Conservation (phyloP, 352 stramenopile species). For the Pythium grandisporangium region DNA sequence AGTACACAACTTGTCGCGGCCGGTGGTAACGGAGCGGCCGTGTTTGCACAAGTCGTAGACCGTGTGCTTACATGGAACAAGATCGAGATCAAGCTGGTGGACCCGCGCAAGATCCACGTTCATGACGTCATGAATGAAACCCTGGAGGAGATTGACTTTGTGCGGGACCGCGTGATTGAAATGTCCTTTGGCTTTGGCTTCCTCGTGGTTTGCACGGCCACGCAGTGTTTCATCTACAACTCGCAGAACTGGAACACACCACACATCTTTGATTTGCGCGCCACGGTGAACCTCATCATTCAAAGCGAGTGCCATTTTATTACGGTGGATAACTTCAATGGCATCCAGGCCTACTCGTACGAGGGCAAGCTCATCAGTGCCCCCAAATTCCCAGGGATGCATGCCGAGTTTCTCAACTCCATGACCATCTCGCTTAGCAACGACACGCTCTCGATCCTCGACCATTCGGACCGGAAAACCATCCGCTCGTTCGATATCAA, state of each 20-base stretch:
- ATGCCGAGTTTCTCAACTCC: slow-evolving; percentile 82
- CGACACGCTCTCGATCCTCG: slow-evolving; percentile 85
- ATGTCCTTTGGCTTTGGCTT: slow-evolving; percentile 89
- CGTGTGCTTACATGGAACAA: slow-evolving; percentile 84
- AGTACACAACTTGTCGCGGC: slow-evolving; percentile 87
- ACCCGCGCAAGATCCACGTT: slow-evolving; percentile 84
- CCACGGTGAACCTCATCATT: slow-evolving; percentile 80
- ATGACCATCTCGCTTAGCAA: slow-evolving; percentile 80
- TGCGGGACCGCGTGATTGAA: slow-evolving; percentile 86
- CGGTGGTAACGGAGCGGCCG: slow-evolving; percentile 76
- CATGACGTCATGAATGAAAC: slow-evolving; percentile 87
- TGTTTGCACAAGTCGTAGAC: slow-evolving; percentile 88
- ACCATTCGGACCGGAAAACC: slow-evolving; percentile 83
- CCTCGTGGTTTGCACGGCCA: slow-evolving; percentile 88
- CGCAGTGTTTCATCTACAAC: slow-evolving; percentile 91
- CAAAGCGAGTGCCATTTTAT: slow-evolving; percentile 86
- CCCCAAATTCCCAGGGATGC: slow-evolving; percentile 81
- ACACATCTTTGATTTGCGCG: slow-evolving; percentile 88
- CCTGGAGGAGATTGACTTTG: slow-evolving; percentile 89
- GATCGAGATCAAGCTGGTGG: slow-evolving; percentile 76
- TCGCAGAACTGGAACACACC: slow-evolving; percentile 90
- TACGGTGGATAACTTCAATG: slow-evolving; percentile 84
- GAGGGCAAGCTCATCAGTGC: slow-evolving; percentile 86
- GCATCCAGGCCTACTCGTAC: slow-evolving; percentile 89
- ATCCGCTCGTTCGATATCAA: slow-evolving; percentile 87